phyloP scores from a whole-genome alignment of 2,329 filamentous ascomycete species.

The Phyllosticta ampelicida region DNA sequence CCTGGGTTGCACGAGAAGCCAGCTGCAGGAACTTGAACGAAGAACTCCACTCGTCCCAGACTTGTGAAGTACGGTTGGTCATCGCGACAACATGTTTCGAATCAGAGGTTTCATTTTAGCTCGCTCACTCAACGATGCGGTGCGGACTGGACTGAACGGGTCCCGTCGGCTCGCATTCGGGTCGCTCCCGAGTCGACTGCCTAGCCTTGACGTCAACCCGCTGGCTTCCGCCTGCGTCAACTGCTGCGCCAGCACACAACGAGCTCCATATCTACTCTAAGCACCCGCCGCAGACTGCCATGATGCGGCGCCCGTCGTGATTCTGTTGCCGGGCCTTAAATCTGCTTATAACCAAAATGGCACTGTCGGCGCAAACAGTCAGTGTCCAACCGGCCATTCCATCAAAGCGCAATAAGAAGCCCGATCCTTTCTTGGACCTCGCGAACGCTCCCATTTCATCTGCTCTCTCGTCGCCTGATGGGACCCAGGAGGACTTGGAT shows the following conservation, averaged over 20 bases:
- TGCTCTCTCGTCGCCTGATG: conserved; percentile 16
- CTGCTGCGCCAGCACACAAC: background rate
- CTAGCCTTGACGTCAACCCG: background rate
- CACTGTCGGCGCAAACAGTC: background rate
- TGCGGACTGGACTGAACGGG: background rate
- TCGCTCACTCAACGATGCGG: no score
- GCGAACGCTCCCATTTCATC: conserved; percentile 17
- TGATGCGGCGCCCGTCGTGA: background rate
- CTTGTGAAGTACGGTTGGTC: background rate
- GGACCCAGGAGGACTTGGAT: background rate
- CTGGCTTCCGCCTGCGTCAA: background rate
- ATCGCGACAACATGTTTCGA: background rate
- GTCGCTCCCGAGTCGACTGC: background rate
- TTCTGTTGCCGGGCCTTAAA: background rate
- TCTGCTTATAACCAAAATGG: background rate
- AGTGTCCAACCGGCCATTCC: background rate
- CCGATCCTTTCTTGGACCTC: conserved; percentile 23
- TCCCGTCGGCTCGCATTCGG: background rate
- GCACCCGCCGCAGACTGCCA: background rate
- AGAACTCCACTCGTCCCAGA: background rate
- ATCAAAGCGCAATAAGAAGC: conserved; percentile 5
- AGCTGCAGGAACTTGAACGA: background rate
- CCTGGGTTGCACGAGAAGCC: background rate
- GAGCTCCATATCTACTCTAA: background rate
- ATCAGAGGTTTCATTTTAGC: background rate